phyloP scores from a whole-genome alignment of 768 basidiomycete species.

The Amanita rubescens region DNA sequence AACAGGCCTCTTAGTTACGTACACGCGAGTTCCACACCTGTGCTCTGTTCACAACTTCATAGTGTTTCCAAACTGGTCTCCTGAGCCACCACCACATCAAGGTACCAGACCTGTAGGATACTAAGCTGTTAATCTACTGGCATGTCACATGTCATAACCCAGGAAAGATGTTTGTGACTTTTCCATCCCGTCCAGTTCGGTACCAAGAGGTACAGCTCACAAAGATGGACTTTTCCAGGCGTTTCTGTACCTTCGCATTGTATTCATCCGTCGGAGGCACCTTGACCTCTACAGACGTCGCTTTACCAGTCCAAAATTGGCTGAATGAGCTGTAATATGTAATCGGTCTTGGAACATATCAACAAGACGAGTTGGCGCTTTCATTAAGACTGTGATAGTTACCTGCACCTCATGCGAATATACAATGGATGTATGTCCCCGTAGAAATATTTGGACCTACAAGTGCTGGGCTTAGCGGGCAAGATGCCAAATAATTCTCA shows the following conservation, averaged over 20 bases:
- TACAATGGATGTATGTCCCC: constrained; percentile 30
- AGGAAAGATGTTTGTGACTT: constrained; percentile 27
- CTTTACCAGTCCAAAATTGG: constrained; percentile 15
- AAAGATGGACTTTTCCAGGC: constrained; percentile 18
- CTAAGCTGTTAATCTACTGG: not conserved
- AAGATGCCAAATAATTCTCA: not conserved
- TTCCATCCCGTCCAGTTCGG: constrained; percentile 22
- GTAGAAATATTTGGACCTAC: constrained; percentile 31
- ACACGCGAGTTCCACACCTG: not conserved
- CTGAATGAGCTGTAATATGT: constrained; percentile 15
- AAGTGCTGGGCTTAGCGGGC: not conserved
- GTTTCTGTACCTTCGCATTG: constrained; percentile 14
- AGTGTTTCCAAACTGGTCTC: constrained; percentile 25
- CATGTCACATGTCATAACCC: constrained; percentile 16
- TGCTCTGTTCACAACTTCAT: constrained; percentile 6
- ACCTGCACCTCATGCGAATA: constrained; percentile 32
- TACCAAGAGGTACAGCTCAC: constrained; percentile 30
- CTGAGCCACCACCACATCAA: constrained; percentile 30
- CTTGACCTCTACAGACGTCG: constrained; percentile 14
- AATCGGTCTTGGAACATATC: constrained; percentile 1
- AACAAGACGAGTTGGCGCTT: not conserved
- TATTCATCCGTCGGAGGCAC: constrained; percentile 15
- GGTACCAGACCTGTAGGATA: constrained; percentile 22
- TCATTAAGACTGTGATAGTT: not conserved
- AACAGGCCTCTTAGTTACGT: too few species aligned